Conservation (phyloP, 2,329 filamentous ascomycete genomes). For the Nothophaeocryptopus gaeumannii region DNA sequence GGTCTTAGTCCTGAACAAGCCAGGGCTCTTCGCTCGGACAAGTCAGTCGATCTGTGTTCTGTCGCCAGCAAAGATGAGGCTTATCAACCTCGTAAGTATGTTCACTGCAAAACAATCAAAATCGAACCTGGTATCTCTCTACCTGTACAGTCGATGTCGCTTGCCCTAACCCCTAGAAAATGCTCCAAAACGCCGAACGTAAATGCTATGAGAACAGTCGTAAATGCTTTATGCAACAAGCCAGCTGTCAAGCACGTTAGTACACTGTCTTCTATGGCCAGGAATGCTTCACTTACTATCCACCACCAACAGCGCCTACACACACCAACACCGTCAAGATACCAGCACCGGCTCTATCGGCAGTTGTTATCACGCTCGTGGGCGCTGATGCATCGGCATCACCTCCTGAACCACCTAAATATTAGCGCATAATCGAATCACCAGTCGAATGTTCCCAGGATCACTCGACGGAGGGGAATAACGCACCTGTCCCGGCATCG, state of each 20-base stretch:
- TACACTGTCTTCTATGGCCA: neutral
- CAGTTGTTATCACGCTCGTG: conserved; percentile 50
- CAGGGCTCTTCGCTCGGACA: too few species aligned
- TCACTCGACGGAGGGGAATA: neutral
- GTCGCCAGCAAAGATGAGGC: too few species aligned
- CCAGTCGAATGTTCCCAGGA: neutral
- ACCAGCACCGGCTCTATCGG: conserved; percentile 66
- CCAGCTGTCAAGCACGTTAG: neutral
- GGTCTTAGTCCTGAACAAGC: too few species aligned
- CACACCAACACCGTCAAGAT: conserved; percentile 27
- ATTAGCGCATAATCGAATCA: conserved; percentile 1
- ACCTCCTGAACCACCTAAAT: conserved; percentile 5
- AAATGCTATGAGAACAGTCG: too few species aligned
- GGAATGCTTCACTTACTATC: conserved; percentile 1
- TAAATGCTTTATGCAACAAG: neutral
- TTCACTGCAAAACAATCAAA: too few species aligned
- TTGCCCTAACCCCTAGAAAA: too few species aligned
- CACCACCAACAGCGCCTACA: conserved; percentile 18
- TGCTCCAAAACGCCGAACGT: too few species aligned
- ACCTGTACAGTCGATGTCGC: too few species aligned
- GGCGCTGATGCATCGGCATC: conserved; percentile 29
- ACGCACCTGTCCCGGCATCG: conserved; percentile 37
- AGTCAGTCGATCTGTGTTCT: too few species aligned
- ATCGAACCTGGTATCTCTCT: too few species aligned
- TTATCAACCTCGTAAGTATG: too few species aligned